These are phyloP conservation scores for Elsinoe australis DNA, from an alignment of 2,329 filamentous ascomycete genomes.

Conservation along the genomic window DNA sequence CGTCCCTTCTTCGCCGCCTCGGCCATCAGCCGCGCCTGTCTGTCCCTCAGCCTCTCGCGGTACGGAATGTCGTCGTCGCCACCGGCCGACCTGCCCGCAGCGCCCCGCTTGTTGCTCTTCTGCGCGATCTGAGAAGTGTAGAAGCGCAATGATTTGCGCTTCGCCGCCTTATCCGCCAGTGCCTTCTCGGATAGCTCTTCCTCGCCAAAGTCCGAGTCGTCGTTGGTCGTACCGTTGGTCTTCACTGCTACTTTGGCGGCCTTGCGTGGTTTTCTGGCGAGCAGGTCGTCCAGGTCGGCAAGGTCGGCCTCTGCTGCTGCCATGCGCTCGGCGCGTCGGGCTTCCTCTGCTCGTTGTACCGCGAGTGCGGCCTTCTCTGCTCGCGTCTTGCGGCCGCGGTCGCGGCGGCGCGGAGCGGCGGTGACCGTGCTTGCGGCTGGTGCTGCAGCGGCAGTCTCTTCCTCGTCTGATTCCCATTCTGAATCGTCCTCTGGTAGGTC, in stretches of 20 bases:
- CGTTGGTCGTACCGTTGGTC: conserved; percentile 27
- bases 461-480: conserved; percentile 24
- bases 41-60: conserved; percentile 77
- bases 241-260: conserved; percentile 18
- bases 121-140: conserved; percentile 97
- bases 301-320: conserved; percentile 60
- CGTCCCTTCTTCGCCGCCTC: conserved; percentile 79
- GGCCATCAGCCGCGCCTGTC: conserved; percentile 77
- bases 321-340: conserved; percentile 47
- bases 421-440: conserved; percentile 24
- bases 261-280: conserved; percentile 37
- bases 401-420: conserved; percentile 25
- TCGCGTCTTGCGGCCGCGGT: conserved; percentile 38
- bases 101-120: conserved; percentile 78
- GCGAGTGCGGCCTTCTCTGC: conserved; percentile 45
- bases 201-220: conserved; percentile 88
- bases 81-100: conserved; percentile 63
- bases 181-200: conserved; percentile 67
- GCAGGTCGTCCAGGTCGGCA: conserved; percentile 60
- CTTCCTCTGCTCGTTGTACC: conserved; percentile 48
- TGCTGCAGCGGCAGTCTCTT: conserved; percentile 30
- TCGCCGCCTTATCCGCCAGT: conserved; percentile 76
- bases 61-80: conserved; percentile 80
- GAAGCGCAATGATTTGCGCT: conserved; percentile 89
- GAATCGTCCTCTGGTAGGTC: conserved; percentile 38